These are phyloP conservation scores for Emergomyces pasteurianus DNA, from an alignment of 2,329 filamentous ascomycete species.

Conservation along the genomic window DNA sequence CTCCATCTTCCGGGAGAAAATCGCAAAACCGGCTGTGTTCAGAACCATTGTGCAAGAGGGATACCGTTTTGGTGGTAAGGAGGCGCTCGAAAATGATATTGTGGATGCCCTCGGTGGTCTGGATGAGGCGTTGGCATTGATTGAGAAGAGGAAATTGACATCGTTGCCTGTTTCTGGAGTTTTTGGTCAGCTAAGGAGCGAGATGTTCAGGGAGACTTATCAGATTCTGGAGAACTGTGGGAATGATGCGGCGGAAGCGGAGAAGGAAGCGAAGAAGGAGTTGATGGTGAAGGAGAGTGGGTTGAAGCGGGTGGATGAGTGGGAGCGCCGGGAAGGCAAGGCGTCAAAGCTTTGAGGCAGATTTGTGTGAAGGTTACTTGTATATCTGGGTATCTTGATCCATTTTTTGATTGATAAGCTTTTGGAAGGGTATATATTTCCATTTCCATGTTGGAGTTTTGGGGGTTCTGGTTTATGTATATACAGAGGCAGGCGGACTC, in stretches of 20 bases:
- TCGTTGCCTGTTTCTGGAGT: conserved; percentile 53
- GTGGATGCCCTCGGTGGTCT: conserved; percentile 57
- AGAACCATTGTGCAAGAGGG: conserved; percentile 62
- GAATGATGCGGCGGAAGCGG: conserved; percentile 33
- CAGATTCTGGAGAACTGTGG: conserved; percentile 43
- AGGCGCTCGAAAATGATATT: conserved; percentile 54
- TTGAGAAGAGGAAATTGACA: conserved; percentile 47
- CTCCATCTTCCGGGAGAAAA: conserved; percentile 60
- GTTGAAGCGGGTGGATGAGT: conserved; percentile 39
- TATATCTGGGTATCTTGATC: not conserved
- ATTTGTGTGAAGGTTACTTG: not conserved
- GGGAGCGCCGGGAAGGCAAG: conserved; percentile 32
- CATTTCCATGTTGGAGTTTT: not conserved
- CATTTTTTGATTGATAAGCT: not conserved
- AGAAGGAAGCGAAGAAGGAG: conserved; percentile 40
- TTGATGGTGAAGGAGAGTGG: conserved; percentile 28
- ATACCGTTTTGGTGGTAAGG: conserved; percentile 49
- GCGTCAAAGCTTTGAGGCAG: not conserved
- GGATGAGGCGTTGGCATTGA: conserved; percentile 49
- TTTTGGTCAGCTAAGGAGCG: conserved; percentile 60
- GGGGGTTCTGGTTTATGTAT: not conserved
- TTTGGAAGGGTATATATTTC: not conserved
- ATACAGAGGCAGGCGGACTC: not conserved
- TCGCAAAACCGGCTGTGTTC: conserved; percentile 42
- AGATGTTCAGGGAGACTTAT: conserved; percentile 61